Base-by-base conservation (phyloP, 306 rosid species). In the Castanopsis chinensis region DNA sequence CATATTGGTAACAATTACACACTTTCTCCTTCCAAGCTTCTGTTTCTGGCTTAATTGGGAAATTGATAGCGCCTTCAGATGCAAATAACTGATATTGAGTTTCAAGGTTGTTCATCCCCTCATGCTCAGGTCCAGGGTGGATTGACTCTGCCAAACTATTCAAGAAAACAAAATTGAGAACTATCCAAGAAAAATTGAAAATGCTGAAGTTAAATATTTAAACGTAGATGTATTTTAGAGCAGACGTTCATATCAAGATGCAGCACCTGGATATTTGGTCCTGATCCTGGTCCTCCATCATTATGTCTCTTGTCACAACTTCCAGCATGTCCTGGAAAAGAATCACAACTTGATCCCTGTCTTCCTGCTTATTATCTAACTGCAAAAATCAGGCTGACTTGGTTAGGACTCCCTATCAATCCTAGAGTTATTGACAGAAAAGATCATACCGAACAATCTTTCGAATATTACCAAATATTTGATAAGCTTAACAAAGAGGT, bases 21-120 rank as follows among this genome's bases (percentile, higher is more conserved):
- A 95, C 99, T 94, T 95, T 95, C 82, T 95, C 99, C 71, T 82
- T 92, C 99, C 99, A 95, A 35, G 98, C 98, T 57, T 84, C 97
- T 12, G 92, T 86, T 72, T 74, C 78, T 18, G 85, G 92, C 23
- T 84, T 78, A 83, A 92, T 87, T n/a, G 99, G 98, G 85, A 95
- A 95, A 78, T 73, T 87, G 78, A 95, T 91, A 73, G 99, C 99
- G 76, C 99, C 98, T 80, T 86, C 84, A 80, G 99, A 91, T 33
- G 99, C 99, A 88, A 95, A 95, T 83, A 92, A 79, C 84, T 95
- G 99, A 91, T 91, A 55, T 68, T 85, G 91, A 76, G 86, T 86
- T 67, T 91, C 96, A 73, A 88, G 86, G 25, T 87, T 87, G 69
- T 85, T 85, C 91, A 85, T 89, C 73, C 97, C 99, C 76, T 90